Base-by-base conservation (phyloP, 2,329 filamentous ascomycete genomes). In the Huntiella moniliformis region DNA sequence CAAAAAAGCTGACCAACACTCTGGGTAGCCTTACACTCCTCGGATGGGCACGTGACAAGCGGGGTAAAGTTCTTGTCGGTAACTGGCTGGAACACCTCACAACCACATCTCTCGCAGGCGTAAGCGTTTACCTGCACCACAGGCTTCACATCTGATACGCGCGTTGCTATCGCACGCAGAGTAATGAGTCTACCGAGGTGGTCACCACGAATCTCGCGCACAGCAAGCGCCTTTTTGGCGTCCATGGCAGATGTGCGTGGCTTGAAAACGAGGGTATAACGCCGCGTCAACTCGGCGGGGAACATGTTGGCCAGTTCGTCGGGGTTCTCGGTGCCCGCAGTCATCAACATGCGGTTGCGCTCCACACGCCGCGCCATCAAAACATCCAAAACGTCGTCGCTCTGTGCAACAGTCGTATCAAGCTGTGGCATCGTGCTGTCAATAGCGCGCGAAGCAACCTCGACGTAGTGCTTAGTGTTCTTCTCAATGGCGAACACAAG, bases 121-220 rank as follows among this genome's bases (percentile, higher is more conserved):
- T 98, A 98, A 34, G 91, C 91, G 60, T 93, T 95, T 57, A 98
- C 92, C 58, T 88, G 82, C n/a, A 96, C 83, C 8, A 91, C 78
- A 34, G 91, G 91, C 68, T 98, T 98, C 55, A 98, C 91, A 58
- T 98, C 91, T 2, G 91, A 95, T 1, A 96, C 91, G 57, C 91
- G 74, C 1, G 91, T 98, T 2, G 87, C 79, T 52, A 98, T 98
- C 52, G 87, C 88, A 48, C 91, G 79, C 42, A 98, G 74, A 4
- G 91, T 96, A 59, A 98, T 96, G 52, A 98, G 73, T 55, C 83
- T 78, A 41, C 91, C 91, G 2, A 98, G 72, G 60, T 98, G 84
- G 55, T 95, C 87, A 54, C 88, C 91, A 37, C 83, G 79, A 28
- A 98, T 84, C 57, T 96, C 78, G 53, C 91, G 79, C 28, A 98